Conservation (phyloP, 1,284 basidiomycete genomes). For the Termitomyces sp. region DNA sequence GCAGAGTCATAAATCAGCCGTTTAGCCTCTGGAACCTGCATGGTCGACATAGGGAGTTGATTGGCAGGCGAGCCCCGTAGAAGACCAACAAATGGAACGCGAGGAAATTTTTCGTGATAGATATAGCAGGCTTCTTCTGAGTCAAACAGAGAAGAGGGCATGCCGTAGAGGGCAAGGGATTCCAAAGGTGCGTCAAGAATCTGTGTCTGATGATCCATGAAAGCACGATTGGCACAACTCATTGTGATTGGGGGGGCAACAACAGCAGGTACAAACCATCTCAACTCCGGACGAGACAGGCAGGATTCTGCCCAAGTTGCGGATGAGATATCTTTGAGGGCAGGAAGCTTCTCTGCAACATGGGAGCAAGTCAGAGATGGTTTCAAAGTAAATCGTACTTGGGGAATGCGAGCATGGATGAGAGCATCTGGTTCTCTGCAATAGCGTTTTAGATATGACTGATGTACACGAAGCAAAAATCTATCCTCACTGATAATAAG, state of each 20-base stretch:
- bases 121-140: slow-evolving; percentile 49
- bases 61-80: slow-evolving; percentile 62
- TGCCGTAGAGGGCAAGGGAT: slow-evolving; percentile 80
- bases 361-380: slow-evolving; percentile 36
- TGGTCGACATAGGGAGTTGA: slow-evolving; percentile 80
- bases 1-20: slow-evolving; percentile 96
- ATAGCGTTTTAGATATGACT: neutral
- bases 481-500: slow-evolving; percentile 45
- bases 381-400: slow-evolving; percentile 27
- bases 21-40: slow-evolving; percentile 95
- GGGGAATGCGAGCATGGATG: slow-evolving; percentile 33
- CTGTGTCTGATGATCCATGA: slow-evolving; percentile 67
- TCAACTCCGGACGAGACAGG: slow-evolving; percentile 73
- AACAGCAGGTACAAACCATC: slow-evolving; percentile 78
- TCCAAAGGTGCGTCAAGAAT: slow-evolving; percentile 65
- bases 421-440: slow-evolving; percentile 57
- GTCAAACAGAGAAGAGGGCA: slow-evolving; percentile 67
- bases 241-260: slow-evolving; percentile 83
- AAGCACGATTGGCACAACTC: slow-evolving; percentile 74
- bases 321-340: slow-evolving; percentile 58
- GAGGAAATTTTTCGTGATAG: slow-evolving; percentile 55
- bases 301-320: slow-evolving; percentile 71
- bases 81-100: slow-evolving; percentile 67
- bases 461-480: neutral
- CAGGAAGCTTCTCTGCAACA: slow-evolving; percentile 43